These are phyloP conservation scores for Chloridella minuta DNA, from an alignment of 352 stramenopile species.

Conservation along the genomic window DNA sequence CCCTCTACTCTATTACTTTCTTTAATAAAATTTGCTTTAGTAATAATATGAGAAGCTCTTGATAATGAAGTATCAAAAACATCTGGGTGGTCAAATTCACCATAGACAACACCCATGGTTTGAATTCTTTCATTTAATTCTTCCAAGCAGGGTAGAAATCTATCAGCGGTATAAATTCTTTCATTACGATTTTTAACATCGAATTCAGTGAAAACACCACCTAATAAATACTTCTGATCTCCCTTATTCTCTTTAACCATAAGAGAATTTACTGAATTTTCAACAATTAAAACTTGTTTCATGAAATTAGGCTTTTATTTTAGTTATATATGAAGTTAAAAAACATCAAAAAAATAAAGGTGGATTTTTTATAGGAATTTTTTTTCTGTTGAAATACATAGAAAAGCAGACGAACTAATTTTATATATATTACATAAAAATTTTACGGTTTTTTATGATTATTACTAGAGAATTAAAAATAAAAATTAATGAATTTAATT, in stretches of 20 bases:
- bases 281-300: too few relatives aligned
- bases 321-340: constrained; percentile 10
- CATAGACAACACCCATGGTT: not conserved
- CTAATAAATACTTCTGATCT: not conserved
- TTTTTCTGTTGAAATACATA: too few relatives aligned
- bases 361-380: too few relatives aligned
- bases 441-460: too few relatives aligned
- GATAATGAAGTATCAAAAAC: not conserved
- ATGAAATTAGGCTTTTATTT: not conserved
- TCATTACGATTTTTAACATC: constrained; percentile 11
- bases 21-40: not conserved
- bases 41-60: constrained; percentile 6
- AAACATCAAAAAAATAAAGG: too few relatives aligned
- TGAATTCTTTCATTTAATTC: not conserved
- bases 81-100: not conserved
- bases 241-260: not conserved
- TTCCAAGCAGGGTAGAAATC: not conserved
- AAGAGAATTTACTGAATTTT: too few relatives aligned
- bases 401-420: too few relatives aligned
- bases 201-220: not conserved
- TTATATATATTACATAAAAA: too few relatives aligned
- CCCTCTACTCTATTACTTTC: not conserved
- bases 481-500: too few relatives aligned
- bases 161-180: not conserved
- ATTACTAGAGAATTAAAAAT: too few relatives aligned